Evolutionary conservation across 495 filamentous ascomycete species (phyloP), one percentile per base, ranked within the genome.

Genomic region (Penicillium simplicissimum): DNA sequence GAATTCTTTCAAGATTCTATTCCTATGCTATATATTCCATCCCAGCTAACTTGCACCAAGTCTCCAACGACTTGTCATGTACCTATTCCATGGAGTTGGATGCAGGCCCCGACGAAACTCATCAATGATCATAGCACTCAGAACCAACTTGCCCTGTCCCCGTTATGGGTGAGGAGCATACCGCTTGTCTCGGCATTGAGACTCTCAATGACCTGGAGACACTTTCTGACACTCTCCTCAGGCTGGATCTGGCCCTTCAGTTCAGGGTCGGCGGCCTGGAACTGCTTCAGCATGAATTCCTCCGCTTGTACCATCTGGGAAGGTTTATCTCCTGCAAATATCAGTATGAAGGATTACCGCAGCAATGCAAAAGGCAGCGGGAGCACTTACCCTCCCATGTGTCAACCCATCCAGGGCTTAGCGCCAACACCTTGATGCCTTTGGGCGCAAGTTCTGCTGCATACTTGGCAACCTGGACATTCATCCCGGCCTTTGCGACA

Each of bases 391-490:
- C 42, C 14, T 45, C 42, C 42, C 42, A 45, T 10, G 42, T 45
- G 9, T 45, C 19, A 11, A 45, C 42, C 42, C 42, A 61, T 48
- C 76, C 71, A 21, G 76, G 72, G 58, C 72, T 72, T 33, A 78
- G 40, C 14, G 66, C 66, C 40, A 76, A 28, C 38, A 74, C 58
- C 19, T 71, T 66, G 58, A 80, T 74, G 7, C 74, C 72, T 38
- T 73, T 59, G 1, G 58, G 60, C 42, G 63, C 67, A 35, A 72
- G 65, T 40, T 73, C 69, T 17, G 60, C 67, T 10, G 67, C 67
- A 58, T 74, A 81, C 63, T 81, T 81, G 55, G 74, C 75, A 28
- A 76, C 72, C n/a, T 70, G 62, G 7, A 80, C 63, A 62, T 82
- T 81, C 65, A 75, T 63, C 2, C 70, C 76, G 3, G 76, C 74